Base-by-base conservation (phyloP, 2,329 filamentous ascomycete genomes). In the Venturia carpophila region DNA sequence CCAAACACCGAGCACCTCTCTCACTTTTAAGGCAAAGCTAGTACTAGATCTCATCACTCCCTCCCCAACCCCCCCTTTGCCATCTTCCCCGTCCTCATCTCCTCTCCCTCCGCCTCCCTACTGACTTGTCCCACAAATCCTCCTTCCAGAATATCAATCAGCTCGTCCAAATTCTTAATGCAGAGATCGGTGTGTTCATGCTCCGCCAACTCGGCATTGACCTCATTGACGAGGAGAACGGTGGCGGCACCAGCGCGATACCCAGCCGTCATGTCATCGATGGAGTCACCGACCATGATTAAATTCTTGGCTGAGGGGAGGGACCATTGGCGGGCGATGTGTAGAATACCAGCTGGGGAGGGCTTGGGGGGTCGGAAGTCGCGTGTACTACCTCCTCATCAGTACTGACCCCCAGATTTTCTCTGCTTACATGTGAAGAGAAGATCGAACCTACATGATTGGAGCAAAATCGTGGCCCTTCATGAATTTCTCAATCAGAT, bases 181-280 rank as follows among this genome's bases (percentile, higher is more conserved):
- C 86, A 87, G 58, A 93, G 71, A 75, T 95, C 91, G 0, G 91
- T 95, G 74, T 91, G 84, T 68, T 86, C 83, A 72, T 95, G 89
- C 30, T 84, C 80, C 9, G 81, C 84, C 66, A 96, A 73, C 68
- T 88, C 82, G 65, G 75, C 75, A 73, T 96, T 96, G n/a, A 83
- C 87, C n/a, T 90, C 85, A 71, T 95, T 95, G 19, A 88, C 82
- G 56, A 99, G 79, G 73, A 97, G 73, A n/a, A 97, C 92, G 0
- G 94, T 97, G 42, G 91, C 89, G 1, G 92, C 91, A 0, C 93
- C 93, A 0, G 93, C 93, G 63, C 81, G 82, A 67, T 88, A 84
- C 0, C 94, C 93, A 0, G 93, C 91, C 9, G 88, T 90, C 85
- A 97, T 95, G 73, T 99, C 94, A 74, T 97, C 94, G 65, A 96